Evolutionary conservation across 176 grass and related monocot species (phyloP).

Genomic region (Zoysia pacifica): DNA sequence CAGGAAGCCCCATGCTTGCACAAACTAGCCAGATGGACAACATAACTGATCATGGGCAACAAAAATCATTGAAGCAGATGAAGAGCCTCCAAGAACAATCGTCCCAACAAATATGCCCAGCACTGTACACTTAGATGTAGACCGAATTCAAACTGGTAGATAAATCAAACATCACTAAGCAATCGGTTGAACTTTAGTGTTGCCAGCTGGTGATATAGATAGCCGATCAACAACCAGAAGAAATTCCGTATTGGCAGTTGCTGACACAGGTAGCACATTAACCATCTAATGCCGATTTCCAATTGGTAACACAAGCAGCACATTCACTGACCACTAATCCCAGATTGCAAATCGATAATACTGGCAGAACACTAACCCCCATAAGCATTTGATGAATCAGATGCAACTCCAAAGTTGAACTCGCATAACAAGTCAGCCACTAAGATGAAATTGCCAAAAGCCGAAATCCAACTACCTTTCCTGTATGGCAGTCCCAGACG

Average conservation of each 20-base stretch:
- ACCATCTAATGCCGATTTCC: slow-evolving; percentile 8
- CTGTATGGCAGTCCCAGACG: slow-evolving; percentile 43
- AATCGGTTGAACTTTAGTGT: slow-evolving; percentile 4
- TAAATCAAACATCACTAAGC: not conserved
- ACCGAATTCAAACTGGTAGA: too few species aligned
- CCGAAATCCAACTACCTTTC: slow-evolving; percentile 47
- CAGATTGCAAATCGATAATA: not conserved
- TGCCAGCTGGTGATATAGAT: not conserved
- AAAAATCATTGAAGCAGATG: not conserved
- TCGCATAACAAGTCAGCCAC: not conserved
- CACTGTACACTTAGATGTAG: not conserved
- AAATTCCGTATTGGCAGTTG: slow-evolving; percentile 15
- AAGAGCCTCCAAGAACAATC: slow-evolving; percentile 6
- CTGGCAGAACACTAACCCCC: not conserved
- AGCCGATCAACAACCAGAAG: not conserved
- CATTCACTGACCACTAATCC: not conserved
- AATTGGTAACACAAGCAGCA: not conserved
- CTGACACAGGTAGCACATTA: not conserved
- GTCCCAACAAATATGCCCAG: not conserved
- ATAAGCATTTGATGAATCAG: not conserved
- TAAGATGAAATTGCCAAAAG: slow-evolving; percentile 14
- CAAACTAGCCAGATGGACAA: not conserved
- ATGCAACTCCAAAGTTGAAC: slow-evolving; percentile 25
- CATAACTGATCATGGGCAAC: slow-evolving; percentile 26
- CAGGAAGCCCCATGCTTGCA: slow-evolving; percentile 15